These are phyloP conservation scores for Globisporangium orthogonon DNA, from an alignment of 352 stramenopile genomes.

Conservation along the genomic window DNA sequence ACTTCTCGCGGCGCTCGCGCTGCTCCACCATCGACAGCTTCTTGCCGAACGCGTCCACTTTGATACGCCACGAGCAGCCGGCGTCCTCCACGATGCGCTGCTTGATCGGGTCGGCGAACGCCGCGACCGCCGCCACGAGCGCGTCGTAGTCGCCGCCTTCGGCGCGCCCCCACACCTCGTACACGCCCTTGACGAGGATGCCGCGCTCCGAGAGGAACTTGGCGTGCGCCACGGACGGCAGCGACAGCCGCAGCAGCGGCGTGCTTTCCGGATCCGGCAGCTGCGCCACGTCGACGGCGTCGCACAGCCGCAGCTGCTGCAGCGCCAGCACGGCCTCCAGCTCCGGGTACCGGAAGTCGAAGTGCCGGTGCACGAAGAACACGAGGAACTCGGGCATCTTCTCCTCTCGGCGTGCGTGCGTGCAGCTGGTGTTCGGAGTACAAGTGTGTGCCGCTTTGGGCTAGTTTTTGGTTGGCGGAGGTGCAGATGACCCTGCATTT, in stretches of 20 bases:
- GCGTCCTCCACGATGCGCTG: constrained; percentile 35
- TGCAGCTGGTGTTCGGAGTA: too few relatives aligned
- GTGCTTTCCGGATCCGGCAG: constrained; percentile 44
- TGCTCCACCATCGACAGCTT: constrained; percentile 76
- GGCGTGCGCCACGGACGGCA: constrained; percentile 53
- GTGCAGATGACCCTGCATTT: not conserved
- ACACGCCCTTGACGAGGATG: constrained; percentile 80
- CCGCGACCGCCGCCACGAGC: constrained; percentile 38
- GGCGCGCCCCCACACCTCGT: constrained; percentile 64
- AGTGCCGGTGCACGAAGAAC: constrained; percentile 81
- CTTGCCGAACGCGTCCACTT: constrained; percentile 70
- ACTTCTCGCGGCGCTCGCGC: constrained; percentile 33
- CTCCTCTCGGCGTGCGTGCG: too few relatives aligned
- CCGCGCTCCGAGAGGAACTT: constrained; percentile 75
- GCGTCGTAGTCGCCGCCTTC: constrained; percentile 31
- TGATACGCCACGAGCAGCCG: constrained; percentile 65
- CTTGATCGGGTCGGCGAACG: constrained; percentile 32
- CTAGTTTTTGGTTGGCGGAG: constrained; percentile 5
- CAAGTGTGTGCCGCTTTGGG: not conserved
- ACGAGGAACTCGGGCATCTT: constrained; percentile 68
- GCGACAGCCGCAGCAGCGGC: constrained; percentile 50
- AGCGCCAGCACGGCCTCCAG: constrained; percentile 68
- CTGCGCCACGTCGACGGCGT: constrained; percentile 23
- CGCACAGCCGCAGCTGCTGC: constrained; percentile 32
- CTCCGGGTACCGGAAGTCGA: constrained; percentile 78